phyloP scores from a whole-genome alignment of 1,139 yeast species.

The Trichomonascaceae sp. region DNA sequence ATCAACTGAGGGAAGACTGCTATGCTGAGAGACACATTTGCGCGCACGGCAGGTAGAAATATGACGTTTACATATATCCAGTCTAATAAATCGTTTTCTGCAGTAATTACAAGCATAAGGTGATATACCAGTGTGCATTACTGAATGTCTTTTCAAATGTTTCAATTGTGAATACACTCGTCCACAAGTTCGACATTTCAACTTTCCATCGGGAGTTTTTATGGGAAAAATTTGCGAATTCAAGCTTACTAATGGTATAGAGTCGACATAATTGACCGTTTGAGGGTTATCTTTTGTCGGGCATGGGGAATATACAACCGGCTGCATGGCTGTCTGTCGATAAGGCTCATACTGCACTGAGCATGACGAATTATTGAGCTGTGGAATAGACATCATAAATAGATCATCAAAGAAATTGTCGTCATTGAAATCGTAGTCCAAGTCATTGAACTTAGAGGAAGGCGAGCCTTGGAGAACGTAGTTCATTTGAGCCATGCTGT shows the following conservation, averaged over 20 bases:
- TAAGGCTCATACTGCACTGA: background rate
- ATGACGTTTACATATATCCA: slow-evolving; percentile 28
- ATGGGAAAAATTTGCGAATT: background rate
- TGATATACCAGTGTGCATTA: slow-evolving; percentile 28
- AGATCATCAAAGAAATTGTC: background rate
- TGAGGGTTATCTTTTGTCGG: background rate
- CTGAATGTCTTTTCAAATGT: slow-evolving; percentile 30
- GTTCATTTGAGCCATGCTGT: background rate
- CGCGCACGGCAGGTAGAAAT: slow-evolving; percentile 10
- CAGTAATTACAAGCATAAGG: slow-evolving; percentile 28
- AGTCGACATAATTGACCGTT: background rate
- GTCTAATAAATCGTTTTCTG: slow-evolving; percentile 24
- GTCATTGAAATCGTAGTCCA: background rate
- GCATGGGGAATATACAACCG: background rate
- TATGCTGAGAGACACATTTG: background rate
- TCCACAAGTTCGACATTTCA: slow-evolving; percentile 26
- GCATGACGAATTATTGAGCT: background rate
- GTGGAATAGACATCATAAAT: background rate
- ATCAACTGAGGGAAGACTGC: too few relatives aligned
- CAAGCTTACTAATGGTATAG: background rate
- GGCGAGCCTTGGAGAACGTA: background rate
- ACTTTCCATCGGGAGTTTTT: slow-evolving; percentile 23
- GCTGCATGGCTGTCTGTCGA: background rate
- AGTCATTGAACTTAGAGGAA: background rate
- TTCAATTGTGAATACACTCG: slow-evolving; percentile 29